Base-by-base conservation (phyloP, 1,284 basidiomycete species). In the Cutaneotrichosporon sp. region DNA sequence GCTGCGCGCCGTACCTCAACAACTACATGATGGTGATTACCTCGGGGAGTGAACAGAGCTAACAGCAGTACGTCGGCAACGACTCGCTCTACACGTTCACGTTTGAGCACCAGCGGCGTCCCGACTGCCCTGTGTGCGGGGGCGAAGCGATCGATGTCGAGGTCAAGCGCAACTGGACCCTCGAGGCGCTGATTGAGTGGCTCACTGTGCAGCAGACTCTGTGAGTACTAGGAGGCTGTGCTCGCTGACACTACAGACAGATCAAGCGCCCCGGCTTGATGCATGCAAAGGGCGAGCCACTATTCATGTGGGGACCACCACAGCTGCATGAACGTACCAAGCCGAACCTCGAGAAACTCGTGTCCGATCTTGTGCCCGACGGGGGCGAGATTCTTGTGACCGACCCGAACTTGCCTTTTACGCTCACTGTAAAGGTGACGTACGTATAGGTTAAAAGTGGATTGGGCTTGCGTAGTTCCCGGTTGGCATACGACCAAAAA, bases 31-130 rank as follows among this genome's bases (percentile, higher is more conserved):
- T 92, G 88, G 80, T 92, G 43, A 30, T 50, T 39, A n/a, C 20
- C 15, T 38, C 3, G 18, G 3, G 8, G 7, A 0, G 14, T 17
- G 2, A 2, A 22, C 14, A n/a, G 14, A 23, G 40, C 52, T 53
- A 38, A 54, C 42, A 8, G 8, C 75, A 81, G 79, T 82, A 80
- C 62, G 77, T 94, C 56, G 96, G 96, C 30, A 97, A 92, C 37
- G 93, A 97, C 51, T 87, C 90, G 26, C 84, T 98, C 7, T 99
- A 98, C 75, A 96, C 94, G 1, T 96, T 90, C 76, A 98, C 96
- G 0, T 99, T 98, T 66, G 85, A 97, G 75, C 88, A 96, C 70
- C 90, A 97, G 75, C 86, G 86, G 69, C 86, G 91, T 39, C 80
- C 83, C 1, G 91, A 97, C 65, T 99, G 96, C 72, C 94, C 94